Evolutionary conservation across 2,329 filamentous ascomycete genomes (phyloP).

Genomic region (Microdochium bolleyi): DNA sequence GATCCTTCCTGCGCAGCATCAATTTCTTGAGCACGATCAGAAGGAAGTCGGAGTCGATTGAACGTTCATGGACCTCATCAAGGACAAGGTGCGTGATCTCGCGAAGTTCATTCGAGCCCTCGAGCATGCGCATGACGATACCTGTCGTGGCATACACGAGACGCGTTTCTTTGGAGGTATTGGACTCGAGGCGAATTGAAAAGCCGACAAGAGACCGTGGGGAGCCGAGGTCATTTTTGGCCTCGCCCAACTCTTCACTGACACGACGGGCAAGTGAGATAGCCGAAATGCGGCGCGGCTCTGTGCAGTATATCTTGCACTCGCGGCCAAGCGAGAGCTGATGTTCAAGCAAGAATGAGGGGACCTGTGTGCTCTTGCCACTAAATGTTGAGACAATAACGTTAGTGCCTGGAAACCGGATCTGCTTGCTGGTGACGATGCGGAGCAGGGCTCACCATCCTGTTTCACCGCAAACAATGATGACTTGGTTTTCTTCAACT

Average conservation of each 20-base stretch:
- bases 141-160: constrained; percentile 85
- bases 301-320: constrained; percentile 93
- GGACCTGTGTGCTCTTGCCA: constrained; percentile 97
- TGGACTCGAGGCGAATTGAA: constrained; percentile 87
- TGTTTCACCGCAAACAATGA: constrained; percentile 94
- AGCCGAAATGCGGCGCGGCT: constrained; percentile 90
- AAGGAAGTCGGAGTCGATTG: constrained; percentile 94
- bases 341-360: constrained; percentile 85
- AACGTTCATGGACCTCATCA: constrained; percentile 95
- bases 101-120: constrained; percentile 74
- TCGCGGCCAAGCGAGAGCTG: constrained; percentile 70
- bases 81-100: constrained; percentile 91
- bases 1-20: constrained; percentile 64
- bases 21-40: constrained; percentile 85
- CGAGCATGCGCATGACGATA: constrained; percentile 97
- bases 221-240: constrained; percentile 73
- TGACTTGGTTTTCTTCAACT: constrained; percentile 73
- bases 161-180: constrained; percentile 71
- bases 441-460: constrained; percentile 51
- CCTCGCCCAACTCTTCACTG: constrained; percentile 89
- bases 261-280: constrained; percentile 90
- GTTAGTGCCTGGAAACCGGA: background rate
- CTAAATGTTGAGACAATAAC: constrained; percentile 23
- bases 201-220: constrained; percentile 82
- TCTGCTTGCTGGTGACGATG: too few relatives aligned